Evolutionary conservation across 345 rosid genomes (phyloP).

Genomic region (Gossypium australe): DNA sequence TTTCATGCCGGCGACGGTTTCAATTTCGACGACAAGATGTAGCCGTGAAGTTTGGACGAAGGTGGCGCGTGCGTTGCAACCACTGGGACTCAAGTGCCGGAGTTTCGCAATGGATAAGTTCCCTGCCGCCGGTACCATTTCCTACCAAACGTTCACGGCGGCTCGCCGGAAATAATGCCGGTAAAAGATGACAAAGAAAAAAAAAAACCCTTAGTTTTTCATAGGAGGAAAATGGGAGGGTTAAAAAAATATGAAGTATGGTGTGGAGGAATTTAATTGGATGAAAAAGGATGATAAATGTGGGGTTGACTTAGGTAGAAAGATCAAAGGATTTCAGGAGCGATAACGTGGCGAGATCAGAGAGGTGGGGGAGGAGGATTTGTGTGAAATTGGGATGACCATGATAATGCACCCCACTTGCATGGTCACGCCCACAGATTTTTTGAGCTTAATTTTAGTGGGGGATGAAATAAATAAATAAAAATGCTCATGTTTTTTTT

Average conservation of each 20-base stretch:
- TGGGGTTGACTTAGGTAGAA: conserved; percentile 41
- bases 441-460: conserved; percentile 55
- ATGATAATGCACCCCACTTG: conserved; percentile 95
- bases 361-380: neutral
- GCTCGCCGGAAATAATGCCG: conserved; percentile 46
- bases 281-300: conserved; percentile 17
- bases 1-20: conserved; percentile 19
- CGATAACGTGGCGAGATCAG: conserved; percentile 22
- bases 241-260: conserved; percentile 17
- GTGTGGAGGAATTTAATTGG: conserved; percentile 46
- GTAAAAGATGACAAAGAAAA: neutral
- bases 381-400: conserved; percentile 28
- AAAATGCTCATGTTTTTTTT: neutral
- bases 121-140: conserved; percentile 60
- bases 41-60: conserved; percentile 53
- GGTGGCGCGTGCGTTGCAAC: conserved; percentile 51
- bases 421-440: conserved; percentile 72
- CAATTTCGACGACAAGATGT: conserved; percentile 59
- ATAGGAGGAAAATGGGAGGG: neutral
- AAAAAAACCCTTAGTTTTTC: neutral
- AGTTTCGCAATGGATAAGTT: conserved; percentile 65
- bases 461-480: conserved; percentile 5
- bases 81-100: conserved; percentile 68
- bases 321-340: conserved; percentile 3
- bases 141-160: conserved; percentile 65